Evolutionary conservation across 768 basidiomycete species (phyloP), one percentile per base, ranked within the genome.

Genomic region (Naganishia kalamii): DNA sequence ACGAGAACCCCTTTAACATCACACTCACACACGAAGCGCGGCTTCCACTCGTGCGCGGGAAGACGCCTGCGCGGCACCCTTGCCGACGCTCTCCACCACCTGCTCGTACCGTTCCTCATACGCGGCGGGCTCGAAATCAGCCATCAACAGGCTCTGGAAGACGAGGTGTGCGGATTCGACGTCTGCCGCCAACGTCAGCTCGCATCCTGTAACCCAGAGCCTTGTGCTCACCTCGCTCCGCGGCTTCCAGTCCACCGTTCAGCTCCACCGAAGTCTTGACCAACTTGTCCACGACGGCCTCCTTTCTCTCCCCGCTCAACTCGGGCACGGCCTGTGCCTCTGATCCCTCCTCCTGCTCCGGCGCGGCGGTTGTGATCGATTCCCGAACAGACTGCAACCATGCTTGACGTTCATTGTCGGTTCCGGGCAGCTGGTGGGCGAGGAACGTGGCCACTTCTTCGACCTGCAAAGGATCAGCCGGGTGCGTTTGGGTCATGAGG

Each of bases 101-200:
- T 25, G 54, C 23, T 40, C 35, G 37, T 57, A 57, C 27, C 54
- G 54, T 21, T 19, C 4, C 37, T 57, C 54, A 27, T 57, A 35
- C n/a, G 70, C 63, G 29, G 43, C 12, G 5, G 19, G 11, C 17
- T 57, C 37, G n/a, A 57, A 57, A 17, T 57, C 54, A 46, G 69
- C 47, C 33, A 62, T 66, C 47, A 66, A 44, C 29, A 68, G 66
- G 27, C 43, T 46, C 43, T 61, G 60, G 41, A 77, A 65, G 40
- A 77, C 65, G 47, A 76, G 65, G 51, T 77, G 73, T 1, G 72
- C 61, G 30, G 71, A 66, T 60, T 77, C 76, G 63, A 74, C 67
- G 12, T 77, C 76, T 77, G 57, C 27, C 12, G 27, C 8, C 19
- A 4, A 49, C 15, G 21, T 32, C 8, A 64, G 59, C 35, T 17